Percentiles rank a stretch among this genome's conserved stretches.
Conservation (phyloP, 139 green algal species). For the Tetradesmus obliquus region DNA sequence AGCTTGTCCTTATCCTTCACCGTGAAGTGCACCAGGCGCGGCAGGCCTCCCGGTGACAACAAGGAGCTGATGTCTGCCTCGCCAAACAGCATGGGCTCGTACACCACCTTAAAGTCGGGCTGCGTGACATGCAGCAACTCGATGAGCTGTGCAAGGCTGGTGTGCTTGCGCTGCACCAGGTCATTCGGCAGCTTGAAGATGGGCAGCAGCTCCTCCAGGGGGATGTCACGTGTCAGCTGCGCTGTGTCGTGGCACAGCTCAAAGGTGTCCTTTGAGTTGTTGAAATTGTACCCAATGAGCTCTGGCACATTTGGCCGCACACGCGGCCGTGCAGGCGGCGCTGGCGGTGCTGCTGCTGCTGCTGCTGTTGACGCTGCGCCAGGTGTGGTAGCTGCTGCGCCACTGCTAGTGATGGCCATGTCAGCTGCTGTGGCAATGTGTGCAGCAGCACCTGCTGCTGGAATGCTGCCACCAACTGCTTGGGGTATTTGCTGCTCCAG, state of each 20-base stretch:
- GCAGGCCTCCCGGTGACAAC: slow-evolving; percentile 9
- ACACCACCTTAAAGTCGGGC: slow-evolving; percentile 33
- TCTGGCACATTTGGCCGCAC: background rate
- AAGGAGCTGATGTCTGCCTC: slow-evolving; percentile 31
- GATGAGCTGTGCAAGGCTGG: slow-evolving; percentile 25
- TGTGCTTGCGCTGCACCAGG: background rate
- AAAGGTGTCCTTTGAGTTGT: slow-evolving; percentile 41
- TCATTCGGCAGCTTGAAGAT: slow-evolving; percentile 33
- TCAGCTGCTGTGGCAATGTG: background rate
- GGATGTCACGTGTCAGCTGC: background rate
- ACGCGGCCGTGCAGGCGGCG: background rate
- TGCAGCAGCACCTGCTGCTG: background rate
- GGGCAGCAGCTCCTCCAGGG: slow-evolving; percentile 33
- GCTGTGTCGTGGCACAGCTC: slow-evolving; percentile 22
- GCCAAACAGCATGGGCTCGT: slow-evolving; percentile 39
- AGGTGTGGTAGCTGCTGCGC: background rate
- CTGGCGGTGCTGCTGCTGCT: background rate
- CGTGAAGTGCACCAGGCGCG: slow-evolving; percentile 50
- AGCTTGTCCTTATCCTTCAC: slow-evolving; percentile 46
- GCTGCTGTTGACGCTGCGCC: background rate
- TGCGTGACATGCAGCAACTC: slow-evolving; percentile 14
- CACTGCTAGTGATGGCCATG: too few relatives aligned
- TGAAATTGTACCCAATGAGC: slow-evolving; percentile 29
- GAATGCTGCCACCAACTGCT: background rate
- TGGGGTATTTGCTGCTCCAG: background rate